Conservation (phyloP, 1,284 basidiomycete genomes). For the Veloboletus limbatus region DNA sequence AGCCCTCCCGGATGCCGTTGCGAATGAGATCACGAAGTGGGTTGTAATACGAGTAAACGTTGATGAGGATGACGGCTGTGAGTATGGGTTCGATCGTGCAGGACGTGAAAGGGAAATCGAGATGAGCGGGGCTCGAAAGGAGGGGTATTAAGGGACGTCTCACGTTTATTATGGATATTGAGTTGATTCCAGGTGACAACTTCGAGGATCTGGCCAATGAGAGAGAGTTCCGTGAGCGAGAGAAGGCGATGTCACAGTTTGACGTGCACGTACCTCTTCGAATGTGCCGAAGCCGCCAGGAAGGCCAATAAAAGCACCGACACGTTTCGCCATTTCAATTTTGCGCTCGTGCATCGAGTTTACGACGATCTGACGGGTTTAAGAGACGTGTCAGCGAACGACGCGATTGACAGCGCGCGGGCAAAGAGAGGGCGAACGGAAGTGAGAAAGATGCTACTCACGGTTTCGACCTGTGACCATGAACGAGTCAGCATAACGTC, state of each 20-base stretch:
- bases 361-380: slow-evolving; percentile 62
- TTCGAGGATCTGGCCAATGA: slow-evolving; percentile 64
- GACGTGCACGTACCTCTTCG: slow-evolving; percentile 64
- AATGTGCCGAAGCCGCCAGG: slow-evolving; percentile 93
- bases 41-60: slow-evolving; percentile 78
- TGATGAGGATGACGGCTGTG: slow-evolving; percentile 76
- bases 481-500: slow-evolving; percentile 14
- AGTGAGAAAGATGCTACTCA: slow-evolving; percentile 34
- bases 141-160: slow-evolving; percentile 24
- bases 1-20: slow-evolving; percentile 68
- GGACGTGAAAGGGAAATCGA: background rate
- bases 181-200: slow-evolving; percentile 91
- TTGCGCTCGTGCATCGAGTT: slow-evolving; percentile 92
- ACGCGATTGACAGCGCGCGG: no score
- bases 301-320: slow-evolving; percentile 78
- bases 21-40: slow-evolving; percentile 74
- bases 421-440: background rate
- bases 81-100: no score
- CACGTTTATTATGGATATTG: slow-evolving; percentile 86
- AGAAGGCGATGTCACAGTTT: background rate
- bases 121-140: background rate
- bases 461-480: slow-evolving; percentile 47
- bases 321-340: slow-evolving; percentile 79
- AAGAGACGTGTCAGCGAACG: no score
- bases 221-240: slow-evolving; percentile 4